Conservation (phyloP, 306 rosid species). For the Hippophae rhamnoides region DNA sequence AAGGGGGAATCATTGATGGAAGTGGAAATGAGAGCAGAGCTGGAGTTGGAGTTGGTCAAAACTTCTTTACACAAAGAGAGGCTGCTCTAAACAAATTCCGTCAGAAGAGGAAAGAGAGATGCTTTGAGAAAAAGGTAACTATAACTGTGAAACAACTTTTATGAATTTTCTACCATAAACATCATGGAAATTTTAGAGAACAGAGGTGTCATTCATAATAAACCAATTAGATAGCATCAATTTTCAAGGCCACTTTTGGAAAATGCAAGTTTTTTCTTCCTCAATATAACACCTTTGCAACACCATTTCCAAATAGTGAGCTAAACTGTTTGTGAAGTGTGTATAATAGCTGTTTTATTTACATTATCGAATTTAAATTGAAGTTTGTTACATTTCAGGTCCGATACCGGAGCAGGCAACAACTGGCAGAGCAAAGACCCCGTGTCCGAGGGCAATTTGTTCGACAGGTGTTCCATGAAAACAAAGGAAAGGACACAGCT, state of each 20-base stretch:
- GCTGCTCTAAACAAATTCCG: slow-evolving; percentile 40
- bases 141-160: not conserved
- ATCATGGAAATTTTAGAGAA: too few relatives aligned
- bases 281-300: too few relatives aligned
- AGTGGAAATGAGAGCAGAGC: slow-evolving; percentile 28
- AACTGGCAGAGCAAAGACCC: slow-evolving; percentile 30
- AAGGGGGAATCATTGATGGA: slow-evolving; percentile 21
- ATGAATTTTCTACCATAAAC: too few relatives aligned
- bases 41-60: slow-evolving; percentile 20
- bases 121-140: slow-evolving; percentile 44
- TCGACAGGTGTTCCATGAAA: slow-evolving; percentile 15
- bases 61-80: slow-evolving; percentile 35
- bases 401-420: slow-evolving; percentile 34
- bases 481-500: slow-evolving; percentile 10
- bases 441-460: slow-evolving; percentile 30
- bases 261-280: too few relatives aligned
- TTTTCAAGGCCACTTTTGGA: too few relatives aligned
- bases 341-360: not conserved
- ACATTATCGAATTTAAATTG: not conserved
- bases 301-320: not conserved
- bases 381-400: slow-evolving; percentile 15
- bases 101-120: slow-evolving; percentile 43
- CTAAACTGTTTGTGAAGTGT: not conserved
- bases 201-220: too few relatives aligned
- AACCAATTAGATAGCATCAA: too few relatives aligned